Evolutionary conservation across 176 grass and related monocot species (phyloP).

Genomic region (Eleusine coracana): DNA sequence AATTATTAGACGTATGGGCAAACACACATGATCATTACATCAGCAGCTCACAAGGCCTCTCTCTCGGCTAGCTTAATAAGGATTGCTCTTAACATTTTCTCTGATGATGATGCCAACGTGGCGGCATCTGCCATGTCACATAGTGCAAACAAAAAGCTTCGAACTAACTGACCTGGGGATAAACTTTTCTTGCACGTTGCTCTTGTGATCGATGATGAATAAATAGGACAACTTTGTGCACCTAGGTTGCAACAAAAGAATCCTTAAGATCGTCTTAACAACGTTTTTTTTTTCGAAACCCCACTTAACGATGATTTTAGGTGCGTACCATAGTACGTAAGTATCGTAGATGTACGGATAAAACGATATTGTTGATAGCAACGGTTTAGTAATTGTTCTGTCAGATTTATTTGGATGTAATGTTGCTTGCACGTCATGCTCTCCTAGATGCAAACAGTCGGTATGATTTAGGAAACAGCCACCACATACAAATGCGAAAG

Average conservation of each 20-base stretch:
- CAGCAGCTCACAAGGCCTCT: too few species aligned
- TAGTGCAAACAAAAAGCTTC: too few species aligned
- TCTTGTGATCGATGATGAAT: not conserved
- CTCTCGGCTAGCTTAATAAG: too few species aligned
- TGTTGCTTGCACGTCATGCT: conserved; percentile 11
- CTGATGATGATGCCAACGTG: too few species aligned
- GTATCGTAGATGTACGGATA: not conserved
- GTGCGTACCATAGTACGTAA: not conserved
- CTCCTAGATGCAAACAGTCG: not conserved
- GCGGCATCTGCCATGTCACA: too few species aligned
- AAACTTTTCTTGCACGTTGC: not conserved
- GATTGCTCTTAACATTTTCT: too few species aligned
- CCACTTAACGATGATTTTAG: not conserved
- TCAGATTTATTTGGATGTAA: not conserved
- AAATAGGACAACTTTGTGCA: not conserved
- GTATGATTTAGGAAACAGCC: not conserved
- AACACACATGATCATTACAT: too few species aligned
- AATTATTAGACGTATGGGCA: too few species aligned
- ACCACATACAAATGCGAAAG: not conserved
- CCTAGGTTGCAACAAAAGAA: not conserved
- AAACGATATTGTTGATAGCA: not conserved
- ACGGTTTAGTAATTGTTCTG: not conserved
- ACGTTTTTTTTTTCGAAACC: too few species aligned
- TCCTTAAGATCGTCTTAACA: not conserved
- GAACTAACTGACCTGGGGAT: not conserved